Percentiles rank a stretch among this genome's conserved stretches.
These are phyloP conservation scores for Trapa bicornis DNA, from an alignment of 345 rosid genomes.

Conservation along the genomic window DNA sequence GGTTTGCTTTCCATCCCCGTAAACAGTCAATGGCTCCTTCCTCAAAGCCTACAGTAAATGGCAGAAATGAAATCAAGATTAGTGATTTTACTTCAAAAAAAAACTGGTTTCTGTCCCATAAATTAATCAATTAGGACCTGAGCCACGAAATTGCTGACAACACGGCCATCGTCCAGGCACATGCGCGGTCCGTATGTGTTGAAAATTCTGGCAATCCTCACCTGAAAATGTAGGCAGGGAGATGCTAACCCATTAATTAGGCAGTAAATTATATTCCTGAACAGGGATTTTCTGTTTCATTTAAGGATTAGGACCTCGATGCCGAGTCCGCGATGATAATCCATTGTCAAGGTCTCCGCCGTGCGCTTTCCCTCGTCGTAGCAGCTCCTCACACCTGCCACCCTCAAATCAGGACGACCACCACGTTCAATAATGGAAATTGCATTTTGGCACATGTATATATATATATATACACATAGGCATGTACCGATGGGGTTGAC, in stretches of 20 bases:
- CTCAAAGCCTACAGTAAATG: constrained; percentile 39
- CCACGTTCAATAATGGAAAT: no score
- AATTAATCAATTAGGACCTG: constrained; percentile 23
- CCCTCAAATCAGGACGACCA: background rate
- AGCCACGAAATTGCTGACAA: constrained; percentile 81
- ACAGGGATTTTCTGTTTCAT: no score
- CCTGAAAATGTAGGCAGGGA: constrained; percentile 18
- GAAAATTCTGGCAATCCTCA: constrained; percentile 71
- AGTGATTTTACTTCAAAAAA: background rate
- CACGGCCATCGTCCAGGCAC: constrained; percentile 88
- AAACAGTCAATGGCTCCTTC: constrained; percentile 79
- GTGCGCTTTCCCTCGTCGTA: constrained; percentile 88
- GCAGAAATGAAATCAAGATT: background rate
- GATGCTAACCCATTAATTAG: no score
- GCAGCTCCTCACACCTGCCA: constrained; percentile 65
- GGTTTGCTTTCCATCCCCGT: constrained; percentile 87
- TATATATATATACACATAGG: no score
- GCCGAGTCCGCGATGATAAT: constrained; percentile 61
- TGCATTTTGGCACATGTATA: no score
- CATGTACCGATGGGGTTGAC: constrained; percentile 72
- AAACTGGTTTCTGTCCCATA: no score
- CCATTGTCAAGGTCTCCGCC: constrained; percentile 74
- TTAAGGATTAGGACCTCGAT: constrained; percentile 36
- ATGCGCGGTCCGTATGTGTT: constrained; percentile 82
- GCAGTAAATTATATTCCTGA: no score